Percentiles rank a stretch among this genome's conserved stretches.
Evolutionary conservation across 2,329 filamentous ascomycete species (phyloP).

Genomic region (Colletotrichum abscissum): DNA sequence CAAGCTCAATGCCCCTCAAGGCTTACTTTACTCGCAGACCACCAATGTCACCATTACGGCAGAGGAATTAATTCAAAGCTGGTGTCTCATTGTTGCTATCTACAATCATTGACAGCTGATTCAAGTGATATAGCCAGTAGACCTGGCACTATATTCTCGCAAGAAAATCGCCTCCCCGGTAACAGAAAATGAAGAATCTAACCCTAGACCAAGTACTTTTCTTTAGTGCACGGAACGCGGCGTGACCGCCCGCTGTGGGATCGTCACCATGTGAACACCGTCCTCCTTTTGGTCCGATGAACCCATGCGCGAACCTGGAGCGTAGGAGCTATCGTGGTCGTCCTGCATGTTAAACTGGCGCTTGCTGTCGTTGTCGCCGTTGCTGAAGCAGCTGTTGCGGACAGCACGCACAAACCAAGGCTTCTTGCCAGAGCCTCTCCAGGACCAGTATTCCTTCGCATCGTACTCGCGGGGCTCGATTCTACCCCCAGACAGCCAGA

Average conservation of each 20-base stretch:
- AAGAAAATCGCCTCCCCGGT: not conserved
- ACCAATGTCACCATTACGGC: not conserved
- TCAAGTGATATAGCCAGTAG: not conserved
- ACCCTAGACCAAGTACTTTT: not conserved
- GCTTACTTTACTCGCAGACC: not conserved
- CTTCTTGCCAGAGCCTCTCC: conserved; percentile 58
- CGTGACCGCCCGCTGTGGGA: conserved; percentile 33
- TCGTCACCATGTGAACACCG: conserved; percentile 33
- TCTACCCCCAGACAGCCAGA: conserved; percentile 54
- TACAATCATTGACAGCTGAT: conserved; percentile 21
- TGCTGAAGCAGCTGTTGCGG: conserved; percentile 40
- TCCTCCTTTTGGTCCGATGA: conserved; percentile 34
- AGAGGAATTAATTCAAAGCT: not conserved
- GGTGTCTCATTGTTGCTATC: conserved; percentile 20
- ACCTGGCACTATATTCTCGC: conserved; percentile 4
- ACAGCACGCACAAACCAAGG: conserved; percentile 60
- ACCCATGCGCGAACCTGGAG: conserved; percentile 28
- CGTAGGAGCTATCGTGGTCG: conserved; percentile 34
- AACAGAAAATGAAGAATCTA: not conserved
- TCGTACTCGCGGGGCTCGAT: conserved; percentile 64
- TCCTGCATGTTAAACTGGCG: conserved; percentile 35
- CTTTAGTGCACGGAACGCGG: conserved; percentile 27
- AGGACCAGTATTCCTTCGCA: conserved; percentile 67
- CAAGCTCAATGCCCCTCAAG: not conserved
- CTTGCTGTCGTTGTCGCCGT: conserved; percentile 41